A percentile compares a stretch with the other conserved stretches of the same genome.
These are phyloP conservation scores for Quillaja saponaria DNA, from an alignment of 306 rosid species.

Conservation along the genomic window DNA sequence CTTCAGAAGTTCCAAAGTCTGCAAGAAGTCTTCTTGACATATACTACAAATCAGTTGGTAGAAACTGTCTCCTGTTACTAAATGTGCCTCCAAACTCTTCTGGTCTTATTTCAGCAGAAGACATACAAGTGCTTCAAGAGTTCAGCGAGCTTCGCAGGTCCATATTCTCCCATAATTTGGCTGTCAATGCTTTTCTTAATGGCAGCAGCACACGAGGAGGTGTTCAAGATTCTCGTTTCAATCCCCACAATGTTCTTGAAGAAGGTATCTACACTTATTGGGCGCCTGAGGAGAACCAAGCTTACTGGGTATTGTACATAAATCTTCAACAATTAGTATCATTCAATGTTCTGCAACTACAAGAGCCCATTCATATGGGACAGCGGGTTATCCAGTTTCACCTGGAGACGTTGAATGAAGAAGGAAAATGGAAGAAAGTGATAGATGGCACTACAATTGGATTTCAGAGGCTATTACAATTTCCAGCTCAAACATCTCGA, in stretches of 20 bases:
- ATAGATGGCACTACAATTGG: slow-evolving; percentile 74
- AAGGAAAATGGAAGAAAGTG: slow-evolving; percentile 61
- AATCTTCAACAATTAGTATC: slow-evolving; percentile 56
- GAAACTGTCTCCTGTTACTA: slow-evolving; percentile 72
- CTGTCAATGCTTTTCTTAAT: slow-evolving; percentile 44
- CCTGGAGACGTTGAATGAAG: slow-evolving; percentile 50
- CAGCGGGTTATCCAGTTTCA: slow-evolving; percentile 77
- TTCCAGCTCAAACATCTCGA: slow-evolving; percentile 56
- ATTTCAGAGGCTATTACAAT: slow-evolving; percentile 64
- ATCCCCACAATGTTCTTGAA: slow-evolving; percentile 58
- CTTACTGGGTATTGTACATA: slow-evolving; percentile 55
- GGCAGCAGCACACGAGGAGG: slow-evolving; percentile 80
- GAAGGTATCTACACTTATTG: slow-evolving; percentile 74
- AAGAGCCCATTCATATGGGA: slow-evolving; percentile 95
- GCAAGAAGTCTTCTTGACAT: slow-evolving; percentile 74
- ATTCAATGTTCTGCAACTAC: slow-evolving; percentile 73
- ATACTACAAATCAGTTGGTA: slow-evolving; percentile 77
- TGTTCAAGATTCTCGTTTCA: slow-evolving; percentile 42
- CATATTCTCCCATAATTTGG: slow-evolving; percentile 74
- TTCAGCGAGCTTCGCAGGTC: slow-evolving; percentile 61
- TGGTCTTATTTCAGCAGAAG: slow-evolving; percentile 85
- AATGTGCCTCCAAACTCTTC: slow-evolving; percentile 91
- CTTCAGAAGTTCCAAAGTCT: slow-evolving; percentile 74
- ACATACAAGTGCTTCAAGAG: slow-evolving; percentile 74
- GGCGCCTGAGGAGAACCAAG: slow-evolving; percentile 71